These are phyloP conservation scores for Piloderma croceum DNA, from an alignment of 768 basidiomycete species.

Conservation along the genomic window DNA sequence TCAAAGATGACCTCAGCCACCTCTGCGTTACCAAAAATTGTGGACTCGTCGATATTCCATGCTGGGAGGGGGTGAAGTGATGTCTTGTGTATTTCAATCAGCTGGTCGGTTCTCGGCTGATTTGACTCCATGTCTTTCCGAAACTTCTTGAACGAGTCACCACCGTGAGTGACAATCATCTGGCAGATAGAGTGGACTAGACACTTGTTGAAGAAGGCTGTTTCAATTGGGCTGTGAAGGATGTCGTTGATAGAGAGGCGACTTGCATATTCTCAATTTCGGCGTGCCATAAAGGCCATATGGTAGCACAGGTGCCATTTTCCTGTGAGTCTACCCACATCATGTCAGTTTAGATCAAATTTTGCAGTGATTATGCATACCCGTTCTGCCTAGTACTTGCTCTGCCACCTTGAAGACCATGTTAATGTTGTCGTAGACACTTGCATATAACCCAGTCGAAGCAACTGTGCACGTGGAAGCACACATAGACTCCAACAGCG, in stretches of 20 bases:
- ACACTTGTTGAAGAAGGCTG: constrained; percentile 5
- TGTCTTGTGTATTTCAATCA: constrained; percentile 27
- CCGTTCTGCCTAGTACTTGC: constrained; percentile 27
- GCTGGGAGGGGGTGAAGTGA: constrained; percentile 24
- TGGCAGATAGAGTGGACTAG: constrained; percentile 25
- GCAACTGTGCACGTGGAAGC: constrained; percentile 16
- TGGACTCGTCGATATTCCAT: constrained; percentile 33
- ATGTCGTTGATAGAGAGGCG: constrained; percentile 20
- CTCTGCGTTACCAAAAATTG: constrained; percentile 31
- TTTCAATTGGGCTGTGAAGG: constrained; percentile 19
- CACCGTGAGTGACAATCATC: constrained; percentile 27
- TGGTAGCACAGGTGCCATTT: constrained; percentile 34
- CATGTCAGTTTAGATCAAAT: background rate
- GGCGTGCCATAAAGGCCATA: constrained; percentile 24
- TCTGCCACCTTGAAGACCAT: constrained; percentile 23
- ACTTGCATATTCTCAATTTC: constrained; percentile 20
- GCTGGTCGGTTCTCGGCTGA: constrained; percentile 15
- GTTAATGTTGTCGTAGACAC: constrained; percentile 37
- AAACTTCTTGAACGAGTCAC: constrained; percentile 23
- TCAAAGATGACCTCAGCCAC: constrained; percentile 24
- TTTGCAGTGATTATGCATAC: constrained; percentile 9
- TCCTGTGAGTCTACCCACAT: constrained; percentile 23
- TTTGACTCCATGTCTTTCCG: constrained; percentile 10
- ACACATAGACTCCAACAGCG: constrained; percentile 21
- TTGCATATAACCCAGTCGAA: constrained; percentile 10